Conservation (phyloP, 2,329 filamentous ascomycete genomes). For the Ascochyta lentis region DNA sequence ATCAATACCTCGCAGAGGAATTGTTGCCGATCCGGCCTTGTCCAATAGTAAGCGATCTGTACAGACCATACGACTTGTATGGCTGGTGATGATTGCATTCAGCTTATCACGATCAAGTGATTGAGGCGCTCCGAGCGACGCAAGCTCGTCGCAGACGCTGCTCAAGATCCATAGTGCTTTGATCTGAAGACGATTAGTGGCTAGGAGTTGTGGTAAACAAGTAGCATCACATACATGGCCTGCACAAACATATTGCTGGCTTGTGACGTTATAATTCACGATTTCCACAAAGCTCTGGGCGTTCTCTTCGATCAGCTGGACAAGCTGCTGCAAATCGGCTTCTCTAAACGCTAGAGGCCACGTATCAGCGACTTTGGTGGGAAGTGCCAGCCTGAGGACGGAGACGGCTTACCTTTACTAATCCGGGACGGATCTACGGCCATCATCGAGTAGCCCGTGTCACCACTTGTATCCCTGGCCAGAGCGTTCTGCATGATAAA, state of each 20-base stretch:
- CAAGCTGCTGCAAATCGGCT: too few species aligned
- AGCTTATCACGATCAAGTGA: too few species aligned
- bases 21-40: constrained; percentile 23
- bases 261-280: constrained; percentile 30
- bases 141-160: constrained; percentile 18
- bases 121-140: background rate
- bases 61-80: too few species aligned
- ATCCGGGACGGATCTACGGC: constrained; percentile 26
- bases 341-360: too few species aligned
- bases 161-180: constrained; percentile 19
- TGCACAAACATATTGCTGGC: constrained; percentile 44
- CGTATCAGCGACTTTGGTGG: background rate
- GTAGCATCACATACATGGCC: constrained; percentile 19
- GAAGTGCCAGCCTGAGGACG: constrained; percentile 27
- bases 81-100: too few species aligned
- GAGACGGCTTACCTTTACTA: background rate
- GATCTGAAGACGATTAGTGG: constrained; percentile 16
- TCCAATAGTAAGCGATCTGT: too few species aligned
- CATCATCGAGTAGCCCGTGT: constrained; percentile 26
- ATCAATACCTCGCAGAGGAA: constrained; percentile 43
- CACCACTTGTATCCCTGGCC: constrained; percentile 20
- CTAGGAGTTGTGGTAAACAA: background rate
- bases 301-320: too few species aligned
- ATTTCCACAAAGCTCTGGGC: constrained; percentile 18
- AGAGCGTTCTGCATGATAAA: constrained; percentile 30